Evolutionary conservation across 2,329 filamentous ascomycete genomes (phyloP).

Genomic region (Fragosphaeria purpurea): DNA sequence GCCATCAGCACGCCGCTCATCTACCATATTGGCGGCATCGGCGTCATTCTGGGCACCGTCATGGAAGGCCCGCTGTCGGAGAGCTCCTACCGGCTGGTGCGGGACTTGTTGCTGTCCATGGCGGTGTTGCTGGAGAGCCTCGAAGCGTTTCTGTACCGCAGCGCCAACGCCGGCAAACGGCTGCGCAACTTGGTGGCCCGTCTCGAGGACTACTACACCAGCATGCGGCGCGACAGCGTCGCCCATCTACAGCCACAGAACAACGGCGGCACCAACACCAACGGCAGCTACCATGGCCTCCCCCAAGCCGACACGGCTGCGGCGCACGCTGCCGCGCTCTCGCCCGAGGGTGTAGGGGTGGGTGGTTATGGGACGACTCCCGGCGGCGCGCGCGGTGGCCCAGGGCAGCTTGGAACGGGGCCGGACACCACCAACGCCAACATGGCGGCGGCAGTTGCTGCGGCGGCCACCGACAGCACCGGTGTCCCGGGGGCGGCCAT

Average conservation of each 20-base stretch:
- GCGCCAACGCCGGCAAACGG: constrained; percentile 9
- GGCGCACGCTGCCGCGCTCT: no score
- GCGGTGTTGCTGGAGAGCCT: constrained; percentile 19
- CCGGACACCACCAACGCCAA: no score
- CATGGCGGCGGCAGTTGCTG: no score
- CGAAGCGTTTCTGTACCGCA: constrained; percentile 10
- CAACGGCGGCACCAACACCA: not conserved
- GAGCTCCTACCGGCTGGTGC: constrained; percentile 18
- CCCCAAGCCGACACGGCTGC: not conserved
- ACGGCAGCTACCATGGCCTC: not conserved
- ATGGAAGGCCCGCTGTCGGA: constrained; percentile 23
- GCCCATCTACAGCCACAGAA: not conserved
- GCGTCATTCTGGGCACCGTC: constrained; percentile 24
- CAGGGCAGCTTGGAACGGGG: no score
- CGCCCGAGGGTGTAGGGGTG: no score
- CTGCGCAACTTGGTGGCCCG: constrained; percentile 9
- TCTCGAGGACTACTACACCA: constrained; percentile 9
- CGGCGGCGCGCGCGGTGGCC: no score
- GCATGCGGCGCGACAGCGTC: not conserved
- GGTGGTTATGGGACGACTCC: no score
- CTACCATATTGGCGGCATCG: constrained; percentile 24
- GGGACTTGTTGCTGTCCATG: constrained; percentile 22
- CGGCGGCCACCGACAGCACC: no score
- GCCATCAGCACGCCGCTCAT: constrained; percentile 24
- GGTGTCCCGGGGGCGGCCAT: no score